Evolutionary conservation across 306 rosid species (phyloP), one percentile per base, ranked within the genome.

Genomic region (Sphenostylis stenocarpa): DNA sequence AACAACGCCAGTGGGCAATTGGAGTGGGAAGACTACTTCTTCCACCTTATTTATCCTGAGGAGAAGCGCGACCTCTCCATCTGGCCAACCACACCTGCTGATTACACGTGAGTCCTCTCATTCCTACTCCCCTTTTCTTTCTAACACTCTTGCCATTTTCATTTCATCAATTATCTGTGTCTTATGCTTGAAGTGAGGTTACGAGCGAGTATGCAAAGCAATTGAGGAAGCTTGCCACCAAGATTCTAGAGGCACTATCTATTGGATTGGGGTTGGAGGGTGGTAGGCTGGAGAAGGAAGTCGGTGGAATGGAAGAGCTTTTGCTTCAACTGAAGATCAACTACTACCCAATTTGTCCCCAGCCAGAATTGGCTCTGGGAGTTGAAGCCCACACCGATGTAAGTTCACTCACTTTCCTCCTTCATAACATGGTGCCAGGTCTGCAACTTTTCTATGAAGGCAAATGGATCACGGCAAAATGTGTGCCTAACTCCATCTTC

Each of bases 401-500:
- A 0, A 87, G 96, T 33, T 88, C 96, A 2, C 95, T 93, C 4
- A 89, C 98, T 68, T 93, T 93, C 86, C 80, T 93, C 57, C 86
- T 93, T 19, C 98, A 93, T 77, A 93, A 93, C 51, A 93, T 93
- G 98, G 96, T 93, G 13, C 98, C 98, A 3, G 98, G 98, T 64
- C 84, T 93, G 34, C 98, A 93, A 63, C 96, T 93, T 24, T 84
- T 86, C 83, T 86, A 89, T 43, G 61, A 73, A 1, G 94, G 84
- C 9, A 76, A 93, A 15, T 93, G 98, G 98, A 43, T 93, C 70
- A 93, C 93, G 0, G 98, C 96, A 5, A 93, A 89, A 45, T 90
- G 98, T 17, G 96, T 90, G 1, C 96, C 94, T 0, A 80, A 77
- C 55, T 91, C 98, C 64, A 86, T 93, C 28, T 77, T 93, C 34